phyloP scores from a whole-genome alignment of 2,329 filamentous ascomycete species.

The Zasmidium angulare region DNA sequence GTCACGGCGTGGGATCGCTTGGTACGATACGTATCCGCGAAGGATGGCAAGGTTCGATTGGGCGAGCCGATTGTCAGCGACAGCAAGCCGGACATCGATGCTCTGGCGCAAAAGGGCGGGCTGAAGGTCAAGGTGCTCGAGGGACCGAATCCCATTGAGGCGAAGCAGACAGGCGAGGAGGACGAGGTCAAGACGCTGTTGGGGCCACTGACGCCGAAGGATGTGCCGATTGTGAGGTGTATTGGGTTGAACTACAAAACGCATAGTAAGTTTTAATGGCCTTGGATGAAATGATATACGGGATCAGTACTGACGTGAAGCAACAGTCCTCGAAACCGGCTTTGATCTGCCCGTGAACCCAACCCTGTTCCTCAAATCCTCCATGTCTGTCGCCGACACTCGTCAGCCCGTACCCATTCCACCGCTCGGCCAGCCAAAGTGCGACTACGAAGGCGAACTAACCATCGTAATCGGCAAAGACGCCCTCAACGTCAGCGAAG shows the following conservation, averaged over 20 bases:
- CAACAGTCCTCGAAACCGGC: conserved; percentile 49
- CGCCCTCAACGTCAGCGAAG: conserved; percentile 64
- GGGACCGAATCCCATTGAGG: conserved; percentile 46
- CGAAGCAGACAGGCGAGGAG: conserved; percentile 54
- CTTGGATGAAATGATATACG: not conserved
- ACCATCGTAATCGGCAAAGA: conserved; percentile 70
- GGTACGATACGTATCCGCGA: conserved; percentile 67
- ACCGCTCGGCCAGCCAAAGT: conserved; percentile 61
- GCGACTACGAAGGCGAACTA: conserved; percentile 81
- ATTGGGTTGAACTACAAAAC: conserved; percentile 62
- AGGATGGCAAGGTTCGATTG: conserved; percentile 68
- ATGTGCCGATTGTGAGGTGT: conserved; percentile 59
- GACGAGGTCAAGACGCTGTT: conserved; percentile 56
- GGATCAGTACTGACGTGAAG: not conserved
- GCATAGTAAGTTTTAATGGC: conserved; percentile 39
- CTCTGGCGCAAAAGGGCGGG: conserved; percentile 39
- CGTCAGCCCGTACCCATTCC: conserved; percentile 66
- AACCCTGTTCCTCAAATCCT: conserved; percentile 72
- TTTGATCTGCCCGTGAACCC: conserved; percentile 70
- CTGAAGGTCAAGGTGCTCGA: conserved; percentile 55
- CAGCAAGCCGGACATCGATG: conserved; percentile 33
- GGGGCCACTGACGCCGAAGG: conserved; percentile 50
- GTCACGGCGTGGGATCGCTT: conserved; percentile 56
- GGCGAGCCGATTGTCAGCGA: conserved; percentile 64
- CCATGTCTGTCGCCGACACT: conserved; percentile 65